Conservation (phyloP, 2,329 filamentous ascomycete species). For the Teratosphaeria zuluensis region DNA sequence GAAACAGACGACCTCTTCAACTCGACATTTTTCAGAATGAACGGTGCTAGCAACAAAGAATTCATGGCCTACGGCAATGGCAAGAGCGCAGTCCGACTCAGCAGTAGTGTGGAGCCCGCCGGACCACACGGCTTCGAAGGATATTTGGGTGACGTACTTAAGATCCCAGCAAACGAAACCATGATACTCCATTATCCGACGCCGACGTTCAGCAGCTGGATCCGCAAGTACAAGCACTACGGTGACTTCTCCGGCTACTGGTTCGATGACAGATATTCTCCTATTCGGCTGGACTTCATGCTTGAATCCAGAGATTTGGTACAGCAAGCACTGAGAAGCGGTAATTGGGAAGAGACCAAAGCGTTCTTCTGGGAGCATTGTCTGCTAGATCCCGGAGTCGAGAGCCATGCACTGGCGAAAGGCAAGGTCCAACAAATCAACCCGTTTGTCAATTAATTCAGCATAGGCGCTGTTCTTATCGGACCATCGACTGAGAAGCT, state of each 20-base stretch:
- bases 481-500: too few relatives aligned
- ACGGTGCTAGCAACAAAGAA: neutral
- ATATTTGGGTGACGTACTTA: neutral
- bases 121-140: neutral
- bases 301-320: neutral
- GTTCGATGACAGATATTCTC: neutral
- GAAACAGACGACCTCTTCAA: neutral
- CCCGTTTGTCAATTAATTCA: neutral
- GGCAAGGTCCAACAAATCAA: neutral
- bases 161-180: neutral
- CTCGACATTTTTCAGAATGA: neutral
- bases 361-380: neutral
- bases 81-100: conserved; percentile 1
- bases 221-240: conserved; percentile 1
- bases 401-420: neutral
- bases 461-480: too few relatives aligned
- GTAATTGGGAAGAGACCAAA: neutral
- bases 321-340: neutral
- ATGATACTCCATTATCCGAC: conserved; percentile 1
- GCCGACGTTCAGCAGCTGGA: neutral
- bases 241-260: conserved; percentile 1
- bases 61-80: conserved; percentile 3
- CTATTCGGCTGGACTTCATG: conserved; percentile 1
- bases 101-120: neutral
- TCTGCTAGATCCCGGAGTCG: neutral